phyloP scores from a whole-genome alignment of 306 rosid genomes.

The Cucurbita pepo region DNA sequence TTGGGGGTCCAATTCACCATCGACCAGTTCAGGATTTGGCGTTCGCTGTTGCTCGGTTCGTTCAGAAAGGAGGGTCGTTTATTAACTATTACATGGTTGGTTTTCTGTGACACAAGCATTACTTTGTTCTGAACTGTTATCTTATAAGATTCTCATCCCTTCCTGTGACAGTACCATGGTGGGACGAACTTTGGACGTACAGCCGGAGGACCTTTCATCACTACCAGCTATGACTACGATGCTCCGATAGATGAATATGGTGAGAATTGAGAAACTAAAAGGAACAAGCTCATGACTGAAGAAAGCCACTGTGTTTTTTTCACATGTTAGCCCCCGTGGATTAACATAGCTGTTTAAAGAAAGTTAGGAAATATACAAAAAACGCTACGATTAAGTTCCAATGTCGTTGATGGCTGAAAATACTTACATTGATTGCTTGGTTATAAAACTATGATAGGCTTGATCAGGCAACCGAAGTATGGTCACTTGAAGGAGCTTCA shows the following conservation, averaged over 20 bases:
- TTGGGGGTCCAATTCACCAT: slow-evolving; percentile 75
- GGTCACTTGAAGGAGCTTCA: slow-evolving; percentile 98
- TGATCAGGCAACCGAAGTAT: slow-evolving; percentile 88
- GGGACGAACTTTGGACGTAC: slow-evolving; percentile 99
- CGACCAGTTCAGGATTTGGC: slow-evolving; percentile 97
- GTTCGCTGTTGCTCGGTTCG: slow-evolving; percentile 67
- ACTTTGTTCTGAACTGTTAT: background rate
- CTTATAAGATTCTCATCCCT: background rate
- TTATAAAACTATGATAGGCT: slow-evolving; percentile 30
- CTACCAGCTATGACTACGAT: slow-evolving; percentile 96
- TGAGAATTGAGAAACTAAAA: slow-evolving; percentile 19
- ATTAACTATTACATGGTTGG: slow-evolving; percentile 92
- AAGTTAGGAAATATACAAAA: background rate
- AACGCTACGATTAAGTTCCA: background rate
- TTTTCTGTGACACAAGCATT: slow-evolving; percentile 8
- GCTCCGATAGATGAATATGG: slow-evolving; percentile 99
- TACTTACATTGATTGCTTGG: background rate
- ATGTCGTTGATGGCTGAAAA: background rate
- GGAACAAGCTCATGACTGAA: background rate
- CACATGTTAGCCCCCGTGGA: background rate
- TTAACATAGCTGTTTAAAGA: background rate
- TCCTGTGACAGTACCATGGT: slow-evolving; percentile 61
- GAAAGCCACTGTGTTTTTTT: background rate
- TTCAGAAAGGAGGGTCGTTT: slow-evolving; percentile 90
- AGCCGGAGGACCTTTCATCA: slow-evolving; percentile 96